phyloP scores from a whole-genome alignment of 352 stramenopile genomes.

The Phytophthora uliginosa region DNA sequence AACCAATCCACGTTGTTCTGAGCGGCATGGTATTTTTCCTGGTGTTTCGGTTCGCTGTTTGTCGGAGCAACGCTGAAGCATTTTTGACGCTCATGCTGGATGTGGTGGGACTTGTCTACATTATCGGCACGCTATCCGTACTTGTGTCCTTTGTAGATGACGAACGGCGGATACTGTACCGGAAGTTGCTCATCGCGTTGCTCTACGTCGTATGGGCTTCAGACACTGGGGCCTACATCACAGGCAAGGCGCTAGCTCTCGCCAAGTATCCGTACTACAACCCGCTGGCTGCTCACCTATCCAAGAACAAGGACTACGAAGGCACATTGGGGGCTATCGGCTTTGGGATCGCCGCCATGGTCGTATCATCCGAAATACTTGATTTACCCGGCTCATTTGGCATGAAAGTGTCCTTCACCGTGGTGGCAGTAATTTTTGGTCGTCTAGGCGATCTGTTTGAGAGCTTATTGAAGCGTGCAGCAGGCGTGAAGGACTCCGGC shows the following conservation, averaged over 20 bases:
- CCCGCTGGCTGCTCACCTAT: slow-evolving; percentile 89
- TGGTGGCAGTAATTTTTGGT: slow-evolving; percentile 94
- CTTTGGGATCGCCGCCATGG: slow-evolving; percentile 87
- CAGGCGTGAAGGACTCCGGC: slow-evolving; percentile 96
- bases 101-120: slow-evolving; percentile 67
- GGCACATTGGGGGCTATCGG: slow-evolving; percentile 90
- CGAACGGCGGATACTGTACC: slow-evolving; percentile 57
- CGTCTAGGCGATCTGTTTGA: slow-evolving; percentile 97
- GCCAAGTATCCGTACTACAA: slow-evolving; percentile 88
- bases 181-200: slow-evolving; percentile 73
- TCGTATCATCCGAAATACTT: slow-evolving; percentile 74
- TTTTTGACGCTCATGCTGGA: slow-evolving; percentile 66
- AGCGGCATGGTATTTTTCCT: slow-evolving; percentile 48
- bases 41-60: slow-evolving; percentile 55
- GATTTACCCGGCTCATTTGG: slow-evolving; percentile 78
- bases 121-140: slow-evolving; percentile 63
- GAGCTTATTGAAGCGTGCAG: slow-evolving; percentile 96
- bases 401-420: slow-evolving; percentile 82
- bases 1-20: slow-evolving; percentile 46
- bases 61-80: slow-evolving; percentile 31
- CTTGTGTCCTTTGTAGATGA: slow-evolving; percentile 77
- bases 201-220: slow-evolving; percentile 82
- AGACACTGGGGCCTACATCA: slow-evolving; percentile 96
- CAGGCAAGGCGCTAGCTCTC: slow-evolving; percentile 87
- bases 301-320: slow-evolving; percentile 98